Conservation (phyloP, 208 protist species). For the Leishmania arabica region DNA sequence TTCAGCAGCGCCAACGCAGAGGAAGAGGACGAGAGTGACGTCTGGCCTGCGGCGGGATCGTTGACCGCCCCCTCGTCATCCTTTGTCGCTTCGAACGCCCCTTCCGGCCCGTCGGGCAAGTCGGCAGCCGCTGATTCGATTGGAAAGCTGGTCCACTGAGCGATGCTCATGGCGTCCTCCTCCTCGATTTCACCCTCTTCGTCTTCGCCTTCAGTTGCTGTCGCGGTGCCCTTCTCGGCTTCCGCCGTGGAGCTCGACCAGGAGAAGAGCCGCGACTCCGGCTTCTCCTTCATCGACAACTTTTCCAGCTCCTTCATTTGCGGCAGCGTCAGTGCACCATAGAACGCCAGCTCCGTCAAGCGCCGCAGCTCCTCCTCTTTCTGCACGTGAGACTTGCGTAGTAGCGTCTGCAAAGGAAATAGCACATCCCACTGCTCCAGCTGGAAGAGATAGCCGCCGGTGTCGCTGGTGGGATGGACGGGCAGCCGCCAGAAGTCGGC, state of each 20-base stretch:
- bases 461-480: constrained; percentile 82
- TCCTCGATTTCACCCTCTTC: constrained; percentile 17
- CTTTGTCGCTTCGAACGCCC: not conserved
- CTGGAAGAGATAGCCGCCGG: constrained; percentile 84
- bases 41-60: not conserved
- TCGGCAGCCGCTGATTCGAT: not conserved
- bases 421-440: constrained; percentile 64
- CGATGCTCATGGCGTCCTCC: constrained; percentile 18
- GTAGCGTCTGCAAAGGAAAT: constrained; percentile 77
- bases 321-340: constrained; percentile 51
- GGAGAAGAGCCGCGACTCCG: constrained; percentile 32
- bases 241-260: constrained; percentile 28
- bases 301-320: constrained; percentile 78
- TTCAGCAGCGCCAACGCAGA: constrained; percentile 26
- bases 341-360: constrained; percentile 66
- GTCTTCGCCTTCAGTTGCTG: constrained; percentile 9
- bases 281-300: constrained; percentile 45
- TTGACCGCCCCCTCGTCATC: not conserved
- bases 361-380: constrained; percentile 38
- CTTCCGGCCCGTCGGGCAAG: not conserved
- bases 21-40: constrained; percentile 9
- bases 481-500: constrained; percentile 88
- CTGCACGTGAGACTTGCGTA: constrained; percentile 59
- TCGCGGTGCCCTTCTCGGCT: constrained; percentile 7
- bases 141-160: constrained; percentile 14